phyloP scores from a whole-genome alignment of 345 rosid genomes.

The Boechera stricta region DNA sequence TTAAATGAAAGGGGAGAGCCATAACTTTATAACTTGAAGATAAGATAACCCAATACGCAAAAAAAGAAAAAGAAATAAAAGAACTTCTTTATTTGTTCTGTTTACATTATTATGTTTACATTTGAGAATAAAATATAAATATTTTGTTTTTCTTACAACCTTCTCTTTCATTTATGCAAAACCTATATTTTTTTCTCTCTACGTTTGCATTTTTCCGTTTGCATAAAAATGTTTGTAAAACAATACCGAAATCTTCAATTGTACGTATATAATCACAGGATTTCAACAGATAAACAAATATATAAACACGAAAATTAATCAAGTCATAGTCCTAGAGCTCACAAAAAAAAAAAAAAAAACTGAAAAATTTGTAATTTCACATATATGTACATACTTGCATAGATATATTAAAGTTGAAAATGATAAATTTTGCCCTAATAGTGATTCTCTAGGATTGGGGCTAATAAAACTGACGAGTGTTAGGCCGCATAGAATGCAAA shows the following conservation, averaged over 20 bases:
- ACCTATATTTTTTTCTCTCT: background rate
- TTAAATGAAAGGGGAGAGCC: conserved; percentile 17
- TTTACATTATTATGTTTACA: background rate
- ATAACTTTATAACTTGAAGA: background rate
- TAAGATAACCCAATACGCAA: background rate
- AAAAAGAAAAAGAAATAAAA: background rate
- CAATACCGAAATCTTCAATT: background rate
- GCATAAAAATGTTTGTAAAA: background rate
- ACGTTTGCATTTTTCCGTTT: background rate
- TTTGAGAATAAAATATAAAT: background rate
- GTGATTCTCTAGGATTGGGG: conserved; percentile 18
- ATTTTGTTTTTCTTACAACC: background rate
- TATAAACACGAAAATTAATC: background rate
- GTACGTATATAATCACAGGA: background rate
- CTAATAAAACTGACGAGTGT: conserved; percentile 22
- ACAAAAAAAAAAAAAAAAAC: background rate
- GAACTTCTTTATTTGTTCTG: background rate
- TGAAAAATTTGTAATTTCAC: background rate
- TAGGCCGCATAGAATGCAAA: conserved; percentile 40
- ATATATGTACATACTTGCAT: too few species aligned
- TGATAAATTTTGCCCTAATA: background rate
- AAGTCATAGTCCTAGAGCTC: background rate
- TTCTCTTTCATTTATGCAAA: conserved; percentile 3
- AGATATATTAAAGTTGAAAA: background rate
- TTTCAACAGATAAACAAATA: background rate